Evolutionary conservation across 73 alveolate species (phyloP).

Genomic region (Paramecium primaurelia): DNA sequence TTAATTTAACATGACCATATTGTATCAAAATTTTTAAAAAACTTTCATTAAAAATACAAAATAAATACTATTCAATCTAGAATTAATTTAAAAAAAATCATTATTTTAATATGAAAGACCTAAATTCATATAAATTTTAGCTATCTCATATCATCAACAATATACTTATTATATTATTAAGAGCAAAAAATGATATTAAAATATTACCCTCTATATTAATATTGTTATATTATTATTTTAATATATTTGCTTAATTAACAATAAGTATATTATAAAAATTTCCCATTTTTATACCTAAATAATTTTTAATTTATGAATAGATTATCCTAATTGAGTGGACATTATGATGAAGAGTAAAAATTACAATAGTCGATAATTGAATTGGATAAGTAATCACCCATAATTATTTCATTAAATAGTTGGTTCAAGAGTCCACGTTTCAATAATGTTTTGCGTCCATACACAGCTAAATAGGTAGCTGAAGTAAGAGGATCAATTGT

Average conservation of each 20-base stretch:
- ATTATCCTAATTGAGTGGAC: neutral
- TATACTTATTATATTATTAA: no score
- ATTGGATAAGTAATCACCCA: neutral
- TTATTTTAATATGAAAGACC: no score
- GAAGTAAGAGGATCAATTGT: constrained; percentile 36
- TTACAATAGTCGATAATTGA: neutral
- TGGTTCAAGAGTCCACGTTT: constrained; percentile 54
- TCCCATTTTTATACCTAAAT: neutral
- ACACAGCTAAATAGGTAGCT: constrained; percentile 53
- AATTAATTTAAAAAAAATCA: no score
- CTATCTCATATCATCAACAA: no score
- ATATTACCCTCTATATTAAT: no score
- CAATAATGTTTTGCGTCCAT: constrained; percentile 54
- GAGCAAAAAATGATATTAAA: no score
- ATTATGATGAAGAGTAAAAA: neutral
- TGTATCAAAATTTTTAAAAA: no score
- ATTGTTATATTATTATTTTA: no score
- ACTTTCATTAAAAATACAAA: no score
- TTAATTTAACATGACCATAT: no score
- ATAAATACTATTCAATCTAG: no score
- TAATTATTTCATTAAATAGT: neutral
- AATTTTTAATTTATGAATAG: constrained; percentile 21
- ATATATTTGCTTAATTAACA: neutral
- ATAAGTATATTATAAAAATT: neutral
- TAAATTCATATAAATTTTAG: no score